Base-by-base conservation (phyloP, 2,329 filamentous ascomycete species). In the Nigrospora oryzae region DNA sequence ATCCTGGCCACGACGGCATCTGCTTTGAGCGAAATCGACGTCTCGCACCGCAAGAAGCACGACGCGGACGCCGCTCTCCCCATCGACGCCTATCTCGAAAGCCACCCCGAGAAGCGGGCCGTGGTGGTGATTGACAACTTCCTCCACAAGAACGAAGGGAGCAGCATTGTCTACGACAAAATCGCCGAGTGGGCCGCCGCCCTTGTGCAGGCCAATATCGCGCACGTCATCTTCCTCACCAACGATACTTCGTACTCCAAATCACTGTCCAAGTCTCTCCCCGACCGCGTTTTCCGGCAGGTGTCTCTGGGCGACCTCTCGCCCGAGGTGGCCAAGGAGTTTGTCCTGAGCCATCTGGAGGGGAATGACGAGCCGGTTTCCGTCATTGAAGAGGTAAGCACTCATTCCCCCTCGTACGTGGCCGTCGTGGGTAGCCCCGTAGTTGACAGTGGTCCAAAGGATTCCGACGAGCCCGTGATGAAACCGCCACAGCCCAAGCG, bases 61-160 rank as follows among this genome's bases (percentile, higher is more conserved):
- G 87, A 90, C 59, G 83, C 83, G 49, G 88, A 95, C 56, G 74
- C 75, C 3, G 68, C 77, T 38, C 67, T 95, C 1, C 80, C 78
- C 1, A 86, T 93, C 34, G 91, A 96, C 53, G 89, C 91, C 43
- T 96, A 86, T 63, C 74, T 96, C 2, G 90, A 96, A 59, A 84
- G 86, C 1, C 90, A 96, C 58, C 89, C 91, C 0, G 90, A 96
- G 58, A 75, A 72, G 45, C 71, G 90, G 17, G 83, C 89, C 0
- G 84, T 96, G 5, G 81, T 97, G 5, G 82, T 97, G 10, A 85
- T 96, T 44, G 89, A 95, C 61, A 95, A 95, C 60, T 97, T 94
- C 66, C 64, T 95, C 12, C 84, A 93, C 67, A 91, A 89, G 65
- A 82, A 73, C 44, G 76, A 84, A 33, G 81, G 84, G 28, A 75